Evolutionary conservation across 306 rosid species (phyloP), one percentile per base, ranked within the genome.

Genomic region (Cucurbita argyrosperma): DNA sequence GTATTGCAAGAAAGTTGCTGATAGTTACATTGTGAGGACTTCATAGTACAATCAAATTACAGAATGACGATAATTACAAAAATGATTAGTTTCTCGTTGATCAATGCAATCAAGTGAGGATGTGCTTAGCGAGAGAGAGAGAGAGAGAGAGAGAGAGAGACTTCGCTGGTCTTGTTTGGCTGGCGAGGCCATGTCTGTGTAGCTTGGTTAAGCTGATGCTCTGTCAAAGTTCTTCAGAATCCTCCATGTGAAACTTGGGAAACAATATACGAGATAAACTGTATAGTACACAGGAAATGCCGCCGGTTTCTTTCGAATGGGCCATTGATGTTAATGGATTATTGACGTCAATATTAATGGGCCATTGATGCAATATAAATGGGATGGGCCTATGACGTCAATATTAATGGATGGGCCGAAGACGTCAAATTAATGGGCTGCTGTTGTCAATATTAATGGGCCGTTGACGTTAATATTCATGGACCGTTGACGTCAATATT

Each of bases 111-210:
- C 14, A 45, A 74, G 42, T 43, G 16, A 74, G 16, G 58, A 74
- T 74, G 45, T 26, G 11, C 4, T 57, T 1, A 74, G 56, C 64
- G 65, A 42, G 35, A 30, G 4, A 30, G 35, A 19, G 19, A 19
- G 19, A 19, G 19, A 26, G 19, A 26, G 2, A 26, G 30, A 71
- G 72, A 65, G 70, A 74, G 71, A 40, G 65, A 59, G 51, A 54
- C 94, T 72, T 49, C 64, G 82, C 42, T 81, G 72, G 8, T 77
- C 85, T 62, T 77, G 72, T 74, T 80, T 64, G 56, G 83, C 58
- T 52, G 88, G 69, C 46, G 90, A 83, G 5, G 85, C 84, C 94
- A 88, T 92, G 67, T 72, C 60, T 43, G 43, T 72, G 61, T 60
- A 18, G 76, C 66, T 50, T 50, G 53, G 23, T 76, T 57, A 8